A percentile compares a stretch with the other conserved stretches of the same genome.
phyloP scores from a whole-genome alignment of 352 stramenopile genomes.

The Pythium graminicola region DNA sequence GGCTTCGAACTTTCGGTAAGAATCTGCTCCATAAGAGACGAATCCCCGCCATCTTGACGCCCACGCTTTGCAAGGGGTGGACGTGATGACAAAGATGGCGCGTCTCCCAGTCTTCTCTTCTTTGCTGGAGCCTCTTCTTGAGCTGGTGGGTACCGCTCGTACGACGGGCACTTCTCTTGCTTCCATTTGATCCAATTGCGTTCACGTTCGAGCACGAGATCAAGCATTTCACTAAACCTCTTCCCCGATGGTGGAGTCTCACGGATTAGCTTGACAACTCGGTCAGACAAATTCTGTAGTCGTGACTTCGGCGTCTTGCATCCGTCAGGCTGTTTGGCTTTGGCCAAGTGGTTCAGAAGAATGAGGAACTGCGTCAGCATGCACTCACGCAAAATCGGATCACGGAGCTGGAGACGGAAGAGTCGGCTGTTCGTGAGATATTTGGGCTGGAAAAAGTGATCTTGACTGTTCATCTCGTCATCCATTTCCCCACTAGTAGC shows the following conservation, averaged over 20 bases:
- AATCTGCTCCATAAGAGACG: constrained; percentile 70
- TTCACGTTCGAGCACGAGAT: constrained; percentile 80
- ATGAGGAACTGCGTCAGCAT: constrained; percentile 87
- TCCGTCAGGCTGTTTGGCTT: constrained; percentile 42
- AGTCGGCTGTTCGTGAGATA: constrained; percentile 90
- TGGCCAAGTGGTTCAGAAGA: constrained; percentile 66
- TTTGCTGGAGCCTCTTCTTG: constrained; percentile 21
- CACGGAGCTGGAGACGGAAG: constrained; percentile 85
- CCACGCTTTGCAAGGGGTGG: constrained; percentile 26
- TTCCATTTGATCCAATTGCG: constrained; percentile 91
- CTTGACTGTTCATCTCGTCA: constrained; percentile 25
- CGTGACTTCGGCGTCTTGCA: constrained; percentile 51
- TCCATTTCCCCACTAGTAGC: constrained; percentile 3
- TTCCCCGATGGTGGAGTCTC: constrained; percentile 83
- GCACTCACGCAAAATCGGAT: constrained; percentile 84
- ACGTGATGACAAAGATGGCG: constrained; percentile 16
- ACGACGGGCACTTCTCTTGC: constrained; percentile 75
- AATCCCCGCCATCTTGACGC: constrained; percentile 18
- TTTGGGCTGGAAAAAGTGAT: constrained; percentile 90
- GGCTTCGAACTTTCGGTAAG: constrained; percentile 70
- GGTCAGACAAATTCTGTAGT: constrained; percentile 55
- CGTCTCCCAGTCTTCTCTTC: constrained; percentile 38
- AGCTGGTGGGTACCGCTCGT: constrained; percentile 45
- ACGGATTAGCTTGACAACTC: constrained; percentile 70
- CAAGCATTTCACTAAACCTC: constrained; percentile 85